Evolutionary conservation across 176 grass and related monocot genomes (phyloP), one percentile per base, ranked within the genome.

Genomic region (Metroxylon sagu): DNA sequence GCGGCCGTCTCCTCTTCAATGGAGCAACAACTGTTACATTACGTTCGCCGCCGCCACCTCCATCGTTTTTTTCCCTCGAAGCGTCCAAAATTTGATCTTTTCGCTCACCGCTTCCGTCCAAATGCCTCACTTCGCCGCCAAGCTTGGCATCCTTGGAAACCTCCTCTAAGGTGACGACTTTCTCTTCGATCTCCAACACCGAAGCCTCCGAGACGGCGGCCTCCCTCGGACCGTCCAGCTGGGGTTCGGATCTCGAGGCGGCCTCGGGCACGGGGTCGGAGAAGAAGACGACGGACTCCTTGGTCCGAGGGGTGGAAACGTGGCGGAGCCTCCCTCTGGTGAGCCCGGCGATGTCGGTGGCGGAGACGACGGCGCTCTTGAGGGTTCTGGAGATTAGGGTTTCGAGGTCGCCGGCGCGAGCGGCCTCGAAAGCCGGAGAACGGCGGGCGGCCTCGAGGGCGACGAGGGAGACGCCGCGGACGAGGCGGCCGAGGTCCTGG

Each of bases 331-430:
- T 80, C 26, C 93, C 87, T 30, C 50, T 78, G 18, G 93, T 97
- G 59, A 97, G 84, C 26, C 87, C 84, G 12, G 60, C 80, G n/a
- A 97, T 70, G 59, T 97, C 84, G 54, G 87, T 85, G 52, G 81
- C 84, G 15, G 81, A 74, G 19, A 82, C 71, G 61, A 91, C 31
- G 65, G 81, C 78, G 18, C 56, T 76, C 70, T 74, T 85, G 26
- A 73, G 15, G 14, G 51, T 19, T 18, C 19, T 35, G 14, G 57
- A 58, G 50, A 66, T 16, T 21, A 66, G 26, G 49, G 7, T 52
- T 18, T 35, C 52, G 3, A 97, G 48, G 54, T 74, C 57, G 27
- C 85, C 83, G 16, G 43, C 59, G 0, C 29, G 21, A 8, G 82
- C 61, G 25, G 61, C 53, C 2, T 64, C 61, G 30, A 74, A 10